Conservation (phyloP, 2,329 filamentous ascomycete species). For the Pseudogymnoascus sp. region DNA sequence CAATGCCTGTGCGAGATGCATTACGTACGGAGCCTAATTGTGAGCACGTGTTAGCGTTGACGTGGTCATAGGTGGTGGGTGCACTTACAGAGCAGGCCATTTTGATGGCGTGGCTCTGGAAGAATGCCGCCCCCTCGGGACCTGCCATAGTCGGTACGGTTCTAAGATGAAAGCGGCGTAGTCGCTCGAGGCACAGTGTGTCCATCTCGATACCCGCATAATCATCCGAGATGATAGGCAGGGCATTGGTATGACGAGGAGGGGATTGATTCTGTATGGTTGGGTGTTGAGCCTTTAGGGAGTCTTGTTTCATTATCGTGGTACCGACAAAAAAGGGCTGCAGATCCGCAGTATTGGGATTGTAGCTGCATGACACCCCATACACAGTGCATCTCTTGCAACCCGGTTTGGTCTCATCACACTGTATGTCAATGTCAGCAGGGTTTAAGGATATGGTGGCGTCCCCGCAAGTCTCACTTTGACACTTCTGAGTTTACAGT, state of each 20-base stretch:
- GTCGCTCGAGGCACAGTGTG: conserved; percentile 25
- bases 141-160: conserved; percentile 37
- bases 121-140: conserved; percentile 26
- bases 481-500: conserved; percentile 48
- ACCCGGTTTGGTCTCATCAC: conserved; percentile 44
- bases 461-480: conserved; percentile 36
- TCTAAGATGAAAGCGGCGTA: conserved; percentile 37
- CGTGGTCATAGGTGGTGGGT: conserved; percentile 12
- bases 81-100: conserved; percentile 36
- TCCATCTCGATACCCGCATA: conserved; percentile 16
- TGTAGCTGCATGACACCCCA: conserved; percentile 43
- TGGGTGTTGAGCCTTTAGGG: not conserved
- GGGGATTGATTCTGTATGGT: not conserved
- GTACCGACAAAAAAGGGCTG: conserved; percentile 27
- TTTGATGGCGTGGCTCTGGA: conserved; percentile 30
- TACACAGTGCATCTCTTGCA: conserved; percentile 43
- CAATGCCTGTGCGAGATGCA: conserved; percentile 47
- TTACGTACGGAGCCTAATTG: conserved; percentile 35
- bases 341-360: conserved; percentile 26
- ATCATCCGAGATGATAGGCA: conserved; percentile 1
- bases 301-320: conserved; percentile 11
- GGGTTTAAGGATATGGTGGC: conserved; percentile 13
- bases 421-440: conserved; percentile 31
- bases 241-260: not conserved
- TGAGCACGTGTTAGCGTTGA: conserved; percentile 14